A percentile compares a stretch with the other conserved stretches of the same genome.
Evolutionary conservation across 140 eudicot genomes (phyloP).

Genomic region (Ambrosia hybrid): DNA sequence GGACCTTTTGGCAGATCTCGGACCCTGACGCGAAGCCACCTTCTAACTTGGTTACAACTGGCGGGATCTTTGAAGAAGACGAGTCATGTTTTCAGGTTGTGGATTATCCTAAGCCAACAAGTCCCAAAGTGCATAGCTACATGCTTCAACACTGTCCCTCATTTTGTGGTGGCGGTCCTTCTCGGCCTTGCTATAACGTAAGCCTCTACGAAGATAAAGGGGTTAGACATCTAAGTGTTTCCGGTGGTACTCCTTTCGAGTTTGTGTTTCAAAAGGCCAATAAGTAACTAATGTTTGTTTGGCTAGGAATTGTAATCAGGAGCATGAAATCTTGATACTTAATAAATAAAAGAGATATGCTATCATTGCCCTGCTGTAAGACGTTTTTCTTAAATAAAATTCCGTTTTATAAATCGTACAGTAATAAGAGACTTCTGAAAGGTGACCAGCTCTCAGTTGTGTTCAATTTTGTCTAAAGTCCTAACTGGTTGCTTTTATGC

Average conservation of each 20-base stretch:
- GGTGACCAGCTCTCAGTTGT: no score
- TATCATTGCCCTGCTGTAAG: no score
- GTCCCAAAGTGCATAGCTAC: conserved; percentile 23
- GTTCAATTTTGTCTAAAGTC: no score
- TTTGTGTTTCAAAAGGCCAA: conserved; percentile 33
- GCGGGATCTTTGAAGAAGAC: neutral
- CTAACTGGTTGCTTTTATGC: no score
- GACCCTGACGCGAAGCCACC: conserved; percentile 20
- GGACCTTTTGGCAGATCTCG: neutral
- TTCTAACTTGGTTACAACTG: conserved; percentile 14
- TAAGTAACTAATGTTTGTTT: neutral
- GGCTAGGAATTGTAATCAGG: neutral
- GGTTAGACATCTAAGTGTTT: conserved; percentile 4
- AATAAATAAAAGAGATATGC: neutral
- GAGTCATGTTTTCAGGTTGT: conserved; percentile 22
- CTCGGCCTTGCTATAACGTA: conserved; percentile 20
- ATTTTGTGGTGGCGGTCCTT: conserved; percentile 15
- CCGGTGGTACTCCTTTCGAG: conserved; percentile 31
- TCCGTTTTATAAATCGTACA: no score
- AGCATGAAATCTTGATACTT: neutral
- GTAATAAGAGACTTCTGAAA: no score
- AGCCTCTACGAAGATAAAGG: conserved; percentile 18
- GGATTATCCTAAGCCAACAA: conserved; percentile 32
- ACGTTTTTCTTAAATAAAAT: no score
- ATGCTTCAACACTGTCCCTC: conserved; percentile 38